These are phyloP conservation scores for Alternaria triticina DNA, from an alignment of 2,329 filamentous ascomycete species.

Conservation along the genomic window DNA sequence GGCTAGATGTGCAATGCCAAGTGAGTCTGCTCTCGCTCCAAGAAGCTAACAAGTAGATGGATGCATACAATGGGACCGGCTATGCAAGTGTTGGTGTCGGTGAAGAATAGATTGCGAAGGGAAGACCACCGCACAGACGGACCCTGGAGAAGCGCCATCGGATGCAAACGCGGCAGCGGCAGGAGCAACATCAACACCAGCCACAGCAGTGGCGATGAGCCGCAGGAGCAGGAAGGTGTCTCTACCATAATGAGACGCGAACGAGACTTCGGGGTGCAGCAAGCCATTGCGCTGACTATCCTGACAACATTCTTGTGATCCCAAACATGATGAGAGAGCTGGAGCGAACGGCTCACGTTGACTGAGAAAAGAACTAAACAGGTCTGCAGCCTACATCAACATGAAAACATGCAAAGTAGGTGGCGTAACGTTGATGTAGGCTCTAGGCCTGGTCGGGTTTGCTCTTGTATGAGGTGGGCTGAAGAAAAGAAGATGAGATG, in stretches of 20 bases:
- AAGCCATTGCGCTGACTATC: slow-evolving; percentile 16
- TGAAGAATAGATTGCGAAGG: too few species aligned
- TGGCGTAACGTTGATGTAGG: not conserved
- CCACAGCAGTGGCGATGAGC: slow-evolving; percentile 15
- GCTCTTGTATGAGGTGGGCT: not conserved
- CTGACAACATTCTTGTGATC: slow-evolving; percentile 3
- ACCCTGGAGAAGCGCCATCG: slow-evolving; percentile 14
- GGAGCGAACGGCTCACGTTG: slow-evolving; percentile 4
- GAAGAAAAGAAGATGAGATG: slow-evolving; percentile 5
- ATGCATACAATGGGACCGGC: slow-evolving; percentile 35
- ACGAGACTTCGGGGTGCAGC: not conserved
- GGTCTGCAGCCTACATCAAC: not conserved
- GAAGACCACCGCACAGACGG: slow-evolving; percentile 31
- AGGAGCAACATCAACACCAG: slow-evolving; percentile 26
- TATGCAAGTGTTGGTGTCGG: slow-evolving; percentile 19
- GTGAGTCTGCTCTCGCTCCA: slow-evolving; percentile 33
- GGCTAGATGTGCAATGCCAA: slow-evolving; percentile 34
- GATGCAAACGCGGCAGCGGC: slow-evolving; percentile 29
- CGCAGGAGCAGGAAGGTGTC: slow-evolving; percentile 17
- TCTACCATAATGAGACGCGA: not conserved
- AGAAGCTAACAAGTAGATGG: slow-evolving; percentile 44
- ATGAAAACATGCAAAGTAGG: not conserved
- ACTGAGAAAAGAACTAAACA: not conserved
- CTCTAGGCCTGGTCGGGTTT: not conserved
- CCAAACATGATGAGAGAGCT: slow-evolving; percentile 18